Evolutionary conservation across 805 yeast genomes (phyloP), one percentile per base, ranked within the genome.

Genomic region (Priceomyces carsonii): DNA sequence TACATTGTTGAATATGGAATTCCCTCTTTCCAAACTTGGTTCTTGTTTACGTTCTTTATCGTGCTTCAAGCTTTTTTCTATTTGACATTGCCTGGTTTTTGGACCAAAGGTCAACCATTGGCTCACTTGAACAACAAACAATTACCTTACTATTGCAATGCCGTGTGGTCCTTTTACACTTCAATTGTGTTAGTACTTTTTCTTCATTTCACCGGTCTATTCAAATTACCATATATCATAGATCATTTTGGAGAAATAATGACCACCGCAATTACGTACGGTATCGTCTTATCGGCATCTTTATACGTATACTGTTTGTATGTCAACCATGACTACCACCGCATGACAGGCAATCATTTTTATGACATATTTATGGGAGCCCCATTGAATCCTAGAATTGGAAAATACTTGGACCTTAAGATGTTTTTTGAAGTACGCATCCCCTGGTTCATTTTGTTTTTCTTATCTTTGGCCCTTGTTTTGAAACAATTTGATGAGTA

Each of bases 361-460:
- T 91, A 89, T 56, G 99, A 93, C 62, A 71, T 88, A 54, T 93
- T 93, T 69, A 82, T 93, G 95, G 99, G 99, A 32, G 96, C 96
- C 10, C 95, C 97, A 26, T 77, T 93, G 59, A 93, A 93, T 63
- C 99, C 99, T 44, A 77, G 99, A 59, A 72, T 91, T 56, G 98
- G 97, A 26, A 82, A 82, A 50, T 74, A 91, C 51, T 55, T 68
- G 40, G 99, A 93, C 64, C 71, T 88, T 60, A 93, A 93, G 73
- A 88, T 93, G 95, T 93, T 93, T 63, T 91, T 89, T 59, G 99
- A 93, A 65, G 97, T 93, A 28, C 80, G 99, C 59, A 72, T 93
- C 41, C 99, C 99, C 10, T 93, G 99, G 99, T 93, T 81, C 68
- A 86, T 89, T 9, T 66, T 93, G 32, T 80, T 82, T 62, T 85